These are phyloP conservation scores for Vitis hybrid DNA, from an alignment of 177 flowering plant genomes.

Conservation along the genomic window DNA sequence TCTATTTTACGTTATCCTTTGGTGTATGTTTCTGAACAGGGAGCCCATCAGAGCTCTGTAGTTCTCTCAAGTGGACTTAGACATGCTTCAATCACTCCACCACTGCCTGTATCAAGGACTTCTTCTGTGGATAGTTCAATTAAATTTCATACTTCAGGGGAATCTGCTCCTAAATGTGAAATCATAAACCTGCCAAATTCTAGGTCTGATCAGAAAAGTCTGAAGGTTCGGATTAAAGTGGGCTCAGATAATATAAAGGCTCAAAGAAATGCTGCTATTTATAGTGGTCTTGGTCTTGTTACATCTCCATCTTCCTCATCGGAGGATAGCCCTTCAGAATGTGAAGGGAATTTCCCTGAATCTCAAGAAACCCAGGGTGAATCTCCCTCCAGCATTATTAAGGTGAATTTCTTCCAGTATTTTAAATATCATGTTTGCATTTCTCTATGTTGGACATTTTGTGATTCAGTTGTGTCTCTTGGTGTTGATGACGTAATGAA, in stretches of 20 bases:
- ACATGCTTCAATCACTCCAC: neutral
- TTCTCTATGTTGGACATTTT: neutral
- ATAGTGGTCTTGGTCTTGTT: conserved; percentile 67
- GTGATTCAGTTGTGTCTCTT: conserved; percentile 8
- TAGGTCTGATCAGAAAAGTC: conserved; percentile 28
- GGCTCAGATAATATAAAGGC: conserved; percentile 28
- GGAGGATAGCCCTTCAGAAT: conserved; percentile 44
- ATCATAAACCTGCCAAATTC: conserved; percentile 13
- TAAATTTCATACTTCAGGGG: conserved; percentile 15
- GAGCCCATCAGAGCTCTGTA: no score
- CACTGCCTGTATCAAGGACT: conserved; percentile 11
- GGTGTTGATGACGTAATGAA: conserved; percentile 16
- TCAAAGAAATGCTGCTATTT: conserved; percentile 47
- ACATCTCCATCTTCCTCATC: conserved; percentile 53
- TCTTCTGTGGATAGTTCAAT: conserved; percentile 20
- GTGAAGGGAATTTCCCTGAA: conserved; percentile 28
- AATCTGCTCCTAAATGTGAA: conserved; percentile 19
- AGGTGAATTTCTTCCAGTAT: conserved; percentile 26
- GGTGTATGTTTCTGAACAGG: no score
- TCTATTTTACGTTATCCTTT: no score
- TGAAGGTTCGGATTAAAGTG: conserved; percentile 60
- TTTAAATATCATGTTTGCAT: neutral
- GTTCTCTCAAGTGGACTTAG: no score
- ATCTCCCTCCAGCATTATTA: conserved; percentile 50
- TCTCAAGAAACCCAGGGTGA: conserved; percentile 26